Conservation (phyloP, 768 basidiomycete genomes). For the Gymnopilus junonius region DNA sequence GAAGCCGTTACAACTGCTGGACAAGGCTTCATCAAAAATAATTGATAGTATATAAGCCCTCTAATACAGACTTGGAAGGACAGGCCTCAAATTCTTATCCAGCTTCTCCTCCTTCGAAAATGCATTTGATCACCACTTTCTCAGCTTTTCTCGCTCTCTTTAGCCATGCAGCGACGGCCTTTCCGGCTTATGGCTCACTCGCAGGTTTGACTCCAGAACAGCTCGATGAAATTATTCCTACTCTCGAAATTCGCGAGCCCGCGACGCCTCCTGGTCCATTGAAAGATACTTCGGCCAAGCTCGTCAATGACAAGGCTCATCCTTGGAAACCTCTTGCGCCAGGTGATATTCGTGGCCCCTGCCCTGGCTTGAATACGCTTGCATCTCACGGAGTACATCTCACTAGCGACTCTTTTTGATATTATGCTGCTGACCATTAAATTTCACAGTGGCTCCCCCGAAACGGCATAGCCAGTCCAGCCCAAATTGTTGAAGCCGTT, state of each 20-base stretch:
- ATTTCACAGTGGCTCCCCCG: slow-evolving; percentile 16
- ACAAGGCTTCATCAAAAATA: neutral
- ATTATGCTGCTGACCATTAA: neutral
- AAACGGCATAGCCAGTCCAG: slow-evolving; percentile 18
- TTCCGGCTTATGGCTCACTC: slow-evolving; percentile 15
- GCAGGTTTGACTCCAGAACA: slow-evolving; percentile 14
- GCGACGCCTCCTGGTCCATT: slow-evolving; percentile 21
- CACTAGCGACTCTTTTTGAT: neutral
- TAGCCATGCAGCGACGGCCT: slow-evolving; percentile 3
- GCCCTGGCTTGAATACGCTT: slow-evolving; percentile 28
- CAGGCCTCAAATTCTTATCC: neutral
- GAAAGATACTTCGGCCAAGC: slow-evolving; percentile 25
- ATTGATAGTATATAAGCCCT: neutral
- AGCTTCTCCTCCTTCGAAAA: neutral
- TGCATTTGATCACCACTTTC: slow-evolving; percentile 4
- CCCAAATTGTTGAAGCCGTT: slow-evolving; percentile 19
- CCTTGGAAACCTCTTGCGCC: slow-evolving; percentile 22
- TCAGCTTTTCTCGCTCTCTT: slow-evolving; percentile 7
- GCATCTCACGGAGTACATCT: slow-evolving; percentile 27
- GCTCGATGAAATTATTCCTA: slow-evolving; percentile 16
- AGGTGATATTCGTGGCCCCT: slow-evolving; percentile 27
- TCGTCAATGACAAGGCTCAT: slow-evolving; percentile 27
- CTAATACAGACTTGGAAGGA: neutral
- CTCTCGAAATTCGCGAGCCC: slow-evolving; percentile 8
- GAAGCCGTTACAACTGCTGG: neutral